These are phyloP conservation scores for Solanum etuberosum DNA, from an alignment of 257 asterid species.

Conservation along the genomic window DNA sequence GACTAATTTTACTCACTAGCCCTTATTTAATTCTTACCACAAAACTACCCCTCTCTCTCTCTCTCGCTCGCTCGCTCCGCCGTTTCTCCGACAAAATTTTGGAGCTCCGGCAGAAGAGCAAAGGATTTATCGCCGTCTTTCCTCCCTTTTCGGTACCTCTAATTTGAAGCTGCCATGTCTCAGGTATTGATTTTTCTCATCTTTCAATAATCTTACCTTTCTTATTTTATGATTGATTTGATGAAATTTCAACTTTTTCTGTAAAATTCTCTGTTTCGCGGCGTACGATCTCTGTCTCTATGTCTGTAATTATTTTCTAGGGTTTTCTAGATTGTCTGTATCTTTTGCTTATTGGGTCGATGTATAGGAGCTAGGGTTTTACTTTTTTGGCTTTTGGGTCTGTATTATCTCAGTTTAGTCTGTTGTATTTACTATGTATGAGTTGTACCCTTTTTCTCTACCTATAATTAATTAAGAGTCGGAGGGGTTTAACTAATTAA, in stretches of 20 bases:
- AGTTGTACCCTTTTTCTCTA: not conserved
- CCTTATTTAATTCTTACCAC: not conserved
- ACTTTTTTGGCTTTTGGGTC: not conserved
- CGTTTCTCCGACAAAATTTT: not conserved
- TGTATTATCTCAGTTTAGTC: not conserved
- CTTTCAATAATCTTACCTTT: not conserved
- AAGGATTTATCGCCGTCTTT: not conserved
- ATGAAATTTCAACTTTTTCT: not conserved
- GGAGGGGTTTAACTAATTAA: not conserved
- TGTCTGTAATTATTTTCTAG: not conserved
- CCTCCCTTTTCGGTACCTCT: not conserved
- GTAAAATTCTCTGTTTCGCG: not conserved
- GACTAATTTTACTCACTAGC: not conserved
- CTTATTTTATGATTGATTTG: not conserved
- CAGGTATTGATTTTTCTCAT: not conserved
- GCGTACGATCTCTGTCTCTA: not conserved
- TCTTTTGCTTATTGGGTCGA: not conserved
- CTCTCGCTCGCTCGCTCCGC: not conserved
- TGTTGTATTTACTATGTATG: not conserved
- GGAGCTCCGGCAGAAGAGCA: not conserved
- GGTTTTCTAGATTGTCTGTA: not conserved
- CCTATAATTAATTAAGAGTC: not conserved
- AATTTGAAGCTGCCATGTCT: not conserved
- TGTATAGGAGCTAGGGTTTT: not conserved
- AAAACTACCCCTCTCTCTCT: not conserved